Conservation (phyloP, 306 rosid genomes). For the Vigna hirtella region DNA sequence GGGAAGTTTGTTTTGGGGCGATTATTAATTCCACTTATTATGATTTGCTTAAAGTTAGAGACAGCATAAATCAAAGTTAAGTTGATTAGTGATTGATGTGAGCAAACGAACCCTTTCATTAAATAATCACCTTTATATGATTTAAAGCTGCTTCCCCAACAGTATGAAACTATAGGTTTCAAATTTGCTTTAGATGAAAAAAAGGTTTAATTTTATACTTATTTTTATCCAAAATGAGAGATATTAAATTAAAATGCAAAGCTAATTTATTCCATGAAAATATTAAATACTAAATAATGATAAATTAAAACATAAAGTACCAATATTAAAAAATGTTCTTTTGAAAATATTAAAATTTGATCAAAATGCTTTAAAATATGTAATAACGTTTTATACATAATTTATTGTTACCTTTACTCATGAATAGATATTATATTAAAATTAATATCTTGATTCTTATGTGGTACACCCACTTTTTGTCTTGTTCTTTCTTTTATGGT, state of each 20-base stretch:
- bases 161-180: background rate
- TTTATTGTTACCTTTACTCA: too few species aligned
- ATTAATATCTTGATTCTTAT: too few species aligned
- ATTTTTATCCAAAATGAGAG: background rate
- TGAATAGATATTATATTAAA: too few species aligned
- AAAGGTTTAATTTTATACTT: background rate
- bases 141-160: conserved; percentile 9
- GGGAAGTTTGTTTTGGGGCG: background rate
- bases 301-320: background rate
- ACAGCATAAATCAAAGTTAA: conserved; percentile 29
- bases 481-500: too few species aligned
- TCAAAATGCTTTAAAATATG: too few species aligned
- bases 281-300: background rate
- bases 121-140: conserved; percentile 9
- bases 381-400: too few species aligned
- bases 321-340: background rate
- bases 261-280: background rate
- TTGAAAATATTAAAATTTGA: too few species aligned
- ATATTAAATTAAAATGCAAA: background rate
- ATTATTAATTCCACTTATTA: background rate
- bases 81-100: conserved; percentile 20
- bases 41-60: conserved; percentile 20
- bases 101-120: conserved; percentile 7
- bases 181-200: background rate
- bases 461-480: too few species aligned